Conservation (phyloP, 2,329 filamentous ascomycete species). For the Penicillium vulpinum region DNA sequence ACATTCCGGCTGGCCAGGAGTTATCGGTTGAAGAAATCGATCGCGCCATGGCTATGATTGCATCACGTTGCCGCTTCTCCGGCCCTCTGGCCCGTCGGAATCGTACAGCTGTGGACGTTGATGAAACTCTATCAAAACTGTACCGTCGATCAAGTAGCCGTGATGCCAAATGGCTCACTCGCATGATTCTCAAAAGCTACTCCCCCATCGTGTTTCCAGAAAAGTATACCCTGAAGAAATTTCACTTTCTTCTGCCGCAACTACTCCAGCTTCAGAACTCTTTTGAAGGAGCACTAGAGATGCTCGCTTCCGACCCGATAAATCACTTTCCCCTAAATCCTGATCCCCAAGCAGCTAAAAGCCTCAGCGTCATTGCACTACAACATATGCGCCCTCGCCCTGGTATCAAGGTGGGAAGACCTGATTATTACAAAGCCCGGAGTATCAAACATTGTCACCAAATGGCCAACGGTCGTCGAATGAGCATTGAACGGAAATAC, state of each 20-base stretch:
- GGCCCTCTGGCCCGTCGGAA: constrained; percentile 58
- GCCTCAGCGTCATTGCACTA: constrained; percentile 37
- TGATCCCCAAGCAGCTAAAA: constrained; percentile 31
- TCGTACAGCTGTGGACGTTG: constrained; percentile 42
- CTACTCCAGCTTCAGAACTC: constrained; percentile 70
- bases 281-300: constrained; percentile 60
- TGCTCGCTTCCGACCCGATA: constrained; percentile 49
- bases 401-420: constrained; percentile 65
- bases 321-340: constrained; percentile 39
- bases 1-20: constrained; percentile 36
- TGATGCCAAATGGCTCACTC: constrained; percentile 85
- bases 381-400: constrained; percentile 54
- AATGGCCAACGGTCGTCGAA: constrained; percentile 59
- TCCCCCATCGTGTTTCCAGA: constrained; percentile 65
- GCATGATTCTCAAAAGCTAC: constrained; percentile 75
- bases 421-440: constrained; percentile 64
- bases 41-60: constrained; percentile 62
- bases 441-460: constrained; percentile 73
- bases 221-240: constrained; percentile 56
- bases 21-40: constrained; percentile 76
- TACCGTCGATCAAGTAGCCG: constrained; percentile 62
- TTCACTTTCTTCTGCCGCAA: constrained; percentile 69
- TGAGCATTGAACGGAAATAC: constrained; percentile 79
- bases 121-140: constrained; percentile 54
- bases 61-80: constrained; percentile 69